Evolutionary conservation across 2,329 filamentous ascomycete genomes (phyloP), one percentile per base, ranked within the genome.

Genomic region (Exophiala dermatitidis): DNA sequence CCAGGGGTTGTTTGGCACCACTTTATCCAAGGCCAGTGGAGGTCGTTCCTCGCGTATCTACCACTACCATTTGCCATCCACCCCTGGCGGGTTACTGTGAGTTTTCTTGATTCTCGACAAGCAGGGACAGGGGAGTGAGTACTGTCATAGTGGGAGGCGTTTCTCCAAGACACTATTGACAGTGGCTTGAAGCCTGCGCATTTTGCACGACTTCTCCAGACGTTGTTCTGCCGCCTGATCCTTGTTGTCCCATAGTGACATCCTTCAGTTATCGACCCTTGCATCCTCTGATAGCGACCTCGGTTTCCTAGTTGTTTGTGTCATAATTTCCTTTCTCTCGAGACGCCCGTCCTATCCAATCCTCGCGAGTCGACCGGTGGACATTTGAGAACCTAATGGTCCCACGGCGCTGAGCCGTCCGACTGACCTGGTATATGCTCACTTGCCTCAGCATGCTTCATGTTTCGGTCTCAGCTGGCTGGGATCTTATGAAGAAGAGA

Each of bases 381-480:
- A 36, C 40, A 45, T 12, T 26, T 29, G 9, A 28, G 38, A 28
- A 40, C 19, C 45, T 6, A 37, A 53, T 46, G 46, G 19, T 33
- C 51, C 28, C 36, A 26, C 46, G 10, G 38, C 30, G 7, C 9
- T 36, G 10, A 12, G 29, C 10, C 7, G 12, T 26, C 26, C 50
- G 42, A 37, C 10, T 33, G 51, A 30, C 6, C 40, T 40, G 6
- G 8, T 37, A 46, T 19, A 45, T 12, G 28, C 30, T 30, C 42
- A 3, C 26, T 8, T 30, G 19, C 19, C 49, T 33, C 56, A 57
- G 55, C 48, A 57, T 57, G 55, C 55, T 48, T 47, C 28, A 43
- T 31, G 28, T 40, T 44, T 46, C 32, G n/a, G 28, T 52, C 29
- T 29, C n/a, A 37, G 29, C 46, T 48, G 56, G 52, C 44, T 46